A percentile compares a stretch with the other conserved stretches of the same genome.
Conservation (phyloP, 2,329 filamentous ascomycete genomes). For the Coleophoma crateriformis region DNA sequence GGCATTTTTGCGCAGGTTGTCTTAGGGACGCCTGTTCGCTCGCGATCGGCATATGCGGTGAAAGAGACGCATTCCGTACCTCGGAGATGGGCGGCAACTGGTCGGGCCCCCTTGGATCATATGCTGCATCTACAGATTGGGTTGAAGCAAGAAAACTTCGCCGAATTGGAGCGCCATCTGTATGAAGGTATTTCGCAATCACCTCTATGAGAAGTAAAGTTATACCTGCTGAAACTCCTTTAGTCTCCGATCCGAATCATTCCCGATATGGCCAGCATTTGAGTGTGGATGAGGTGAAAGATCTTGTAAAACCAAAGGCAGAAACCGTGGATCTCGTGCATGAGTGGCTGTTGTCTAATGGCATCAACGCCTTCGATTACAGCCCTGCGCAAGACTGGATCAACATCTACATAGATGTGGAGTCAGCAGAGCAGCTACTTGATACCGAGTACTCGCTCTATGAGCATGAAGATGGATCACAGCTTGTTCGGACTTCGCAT, state of each 20-base stretch:
- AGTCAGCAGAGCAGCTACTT: constrained; percentile 44
- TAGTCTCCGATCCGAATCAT: constrained; percentile 45
- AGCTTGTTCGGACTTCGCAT: constrained; percentile 16
- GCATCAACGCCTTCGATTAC: constrained; percentile 30
- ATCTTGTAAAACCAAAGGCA: constrained; percentile 44
- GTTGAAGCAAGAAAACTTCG: constrained; percentile 50
- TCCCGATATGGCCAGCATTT: constrained; percentile 48
- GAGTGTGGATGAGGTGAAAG: constrained; percentile 41
- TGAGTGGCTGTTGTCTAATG: constrained; percentile 48
- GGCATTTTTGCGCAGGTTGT: neutral
- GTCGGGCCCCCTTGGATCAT: constrained; percentile 40
- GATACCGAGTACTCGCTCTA: constrained; percentile 45
- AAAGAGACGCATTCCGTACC: constrained; percentile 53
- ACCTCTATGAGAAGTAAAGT: neutral
- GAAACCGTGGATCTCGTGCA: constrained; percentile 44
- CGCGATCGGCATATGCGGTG: constrained; percentile 39
- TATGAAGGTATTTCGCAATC: constrained; percentile 33
- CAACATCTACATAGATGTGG: constrained; percentile 42
- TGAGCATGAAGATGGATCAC: constrained; percentile 39
- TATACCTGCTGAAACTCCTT: constrained; percentile 22
- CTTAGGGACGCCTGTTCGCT: constrained; percentile 22
- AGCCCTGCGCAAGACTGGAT: constrained; percentile 49
- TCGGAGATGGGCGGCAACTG: constrained; percentile 40
- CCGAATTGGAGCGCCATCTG: constrained; percentile 48
- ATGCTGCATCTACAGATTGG: constrained; percentile 51